Conservation (phyloP, 75 land plant species). For the Azolla pinnata region DNA sequence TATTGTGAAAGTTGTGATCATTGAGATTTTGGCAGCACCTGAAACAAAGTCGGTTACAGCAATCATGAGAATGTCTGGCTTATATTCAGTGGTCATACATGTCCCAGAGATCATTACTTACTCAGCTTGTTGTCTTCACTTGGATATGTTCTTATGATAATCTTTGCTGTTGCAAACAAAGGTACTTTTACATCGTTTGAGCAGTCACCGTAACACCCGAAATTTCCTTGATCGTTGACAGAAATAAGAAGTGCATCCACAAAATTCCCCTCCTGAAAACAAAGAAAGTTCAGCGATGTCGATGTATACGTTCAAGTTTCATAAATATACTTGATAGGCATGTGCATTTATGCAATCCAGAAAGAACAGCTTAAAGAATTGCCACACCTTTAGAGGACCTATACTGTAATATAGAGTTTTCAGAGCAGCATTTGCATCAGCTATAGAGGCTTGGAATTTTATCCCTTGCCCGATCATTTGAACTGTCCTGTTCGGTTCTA, state of each 20-base stretch:
- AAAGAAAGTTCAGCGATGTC: too few species aligned
- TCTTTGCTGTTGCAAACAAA: background rate
- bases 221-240: constrained; percentile 5
- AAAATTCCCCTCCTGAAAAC: background rate
- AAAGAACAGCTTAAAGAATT: too few species aligned
- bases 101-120: background rate
- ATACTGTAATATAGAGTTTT: background rate
- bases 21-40: background rate
- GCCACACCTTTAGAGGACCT: constrained; percentile 2
- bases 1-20: background rate
- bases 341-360: too few species aligned
- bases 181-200: background rate
- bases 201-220: constrained; percentile 4
- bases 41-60: too few species aligned
- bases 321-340: too few species aligned
- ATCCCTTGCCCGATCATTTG: constrained; percentile 3
- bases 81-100: background rate
- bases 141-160: background rate
- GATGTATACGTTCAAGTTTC: too few species aligned
- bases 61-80: background rate
- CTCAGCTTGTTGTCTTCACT: background rate
- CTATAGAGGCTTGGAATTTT: background rate
- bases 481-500: background rate
- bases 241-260: background rate
- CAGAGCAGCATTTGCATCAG: background rate